Evolutionary conservation across 148 eudicot genomes (phyloP).

Genomic region (Diospyros lotus): DNA sequence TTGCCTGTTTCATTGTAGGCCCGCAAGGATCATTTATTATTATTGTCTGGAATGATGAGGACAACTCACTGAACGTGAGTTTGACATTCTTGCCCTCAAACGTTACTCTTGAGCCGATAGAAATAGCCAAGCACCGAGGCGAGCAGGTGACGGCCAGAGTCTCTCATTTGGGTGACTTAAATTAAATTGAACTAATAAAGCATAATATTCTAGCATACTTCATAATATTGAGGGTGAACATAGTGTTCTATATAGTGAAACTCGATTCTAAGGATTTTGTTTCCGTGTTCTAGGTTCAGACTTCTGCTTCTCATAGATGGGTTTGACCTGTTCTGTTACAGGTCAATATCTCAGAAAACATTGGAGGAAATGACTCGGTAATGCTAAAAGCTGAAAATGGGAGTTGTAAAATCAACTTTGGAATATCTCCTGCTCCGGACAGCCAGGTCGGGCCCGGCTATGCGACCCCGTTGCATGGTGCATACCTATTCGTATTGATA

Average conservation of each 20-base stretch:
- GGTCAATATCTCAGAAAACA: conserved; percentile 19
- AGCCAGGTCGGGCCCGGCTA: not conserved
- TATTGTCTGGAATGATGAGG: conserved; percentile 11
- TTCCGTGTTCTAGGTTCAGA: not conserved
- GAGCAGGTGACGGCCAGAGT: conserved; percentile 8
- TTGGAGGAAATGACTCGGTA: conserved; percentile 16
- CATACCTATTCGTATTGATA: conserved; percentile 13
- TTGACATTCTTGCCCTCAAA: conserved; percentile 1
- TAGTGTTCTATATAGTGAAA: too few species aligned
- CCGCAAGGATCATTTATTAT: conserved; percentile 13
- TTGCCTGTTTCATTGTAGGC: conserved; percentile 5
- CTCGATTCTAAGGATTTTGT: not conserved
- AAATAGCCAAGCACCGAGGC: conserved; percentile 9
- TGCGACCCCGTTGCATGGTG: conserved; percentile 25
- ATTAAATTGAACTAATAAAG: not conserved
- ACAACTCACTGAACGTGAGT: not conserved
- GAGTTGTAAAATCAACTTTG: conserved; percentile 16
- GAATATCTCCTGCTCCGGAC: not conserved
- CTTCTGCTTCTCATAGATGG: not conserved
- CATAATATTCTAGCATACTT: not conserved
- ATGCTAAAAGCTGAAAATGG: conserved; percentile 19
- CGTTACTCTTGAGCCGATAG: not conserved
- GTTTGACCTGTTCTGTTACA: conserved; percentile 9
- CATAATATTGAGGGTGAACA: not conserved
- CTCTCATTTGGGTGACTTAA: not conserved